Evolutionary conservation across 2,329 filamentous ascomycete genomes (phyloP).

Genomic region (Trichoderma arundinaceum): DNA sequence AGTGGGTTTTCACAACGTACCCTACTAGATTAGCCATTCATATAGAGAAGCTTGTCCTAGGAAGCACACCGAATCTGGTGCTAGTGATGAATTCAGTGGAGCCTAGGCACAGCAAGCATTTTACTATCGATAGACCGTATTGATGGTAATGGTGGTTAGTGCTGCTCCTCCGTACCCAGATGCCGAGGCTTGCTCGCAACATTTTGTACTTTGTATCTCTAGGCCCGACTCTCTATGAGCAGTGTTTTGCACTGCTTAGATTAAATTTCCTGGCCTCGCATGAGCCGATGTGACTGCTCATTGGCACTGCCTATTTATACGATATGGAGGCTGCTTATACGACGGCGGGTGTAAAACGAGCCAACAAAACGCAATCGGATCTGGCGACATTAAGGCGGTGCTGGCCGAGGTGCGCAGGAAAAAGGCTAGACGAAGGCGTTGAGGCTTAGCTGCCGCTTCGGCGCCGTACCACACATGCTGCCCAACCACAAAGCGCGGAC

Average conservation of each 20-base stretch:
- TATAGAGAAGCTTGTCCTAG: not conserved
- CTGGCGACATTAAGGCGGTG: conserved; percentile 17
- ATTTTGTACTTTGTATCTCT: not conserved
- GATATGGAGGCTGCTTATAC: not conserved
- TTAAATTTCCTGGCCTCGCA: not conserved
- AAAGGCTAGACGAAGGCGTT: not conserved
- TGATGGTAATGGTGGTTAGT: not conserved
- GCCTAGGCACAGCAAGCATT: not conserved
- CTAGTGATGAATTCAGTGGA: not conserved
- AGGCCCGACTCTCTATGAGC: not conserved
- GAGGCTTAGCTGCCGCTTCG: conserved; percentile 17
- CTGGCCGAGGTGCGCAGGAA: not conserved
- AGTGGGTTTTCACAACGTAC: not conserved
- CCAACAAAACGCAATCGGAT: not conserved
- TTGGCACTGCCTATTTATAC: not conserved
- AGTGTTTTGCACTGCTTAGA: not conserved
- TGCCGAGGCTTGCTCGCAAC: not conserved
- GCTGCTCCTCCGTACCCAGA: not conserved
- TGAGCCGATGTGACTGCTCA: not conserved
- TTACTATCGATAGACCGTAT: not conserved
- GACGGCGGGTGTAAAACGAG: not conserved
- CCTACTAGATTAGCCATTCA: not conserved
- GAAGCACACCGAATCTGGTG: not conserved
- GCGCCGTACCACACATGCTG: not conserved
- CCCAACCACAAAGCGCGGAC: conserved; percentile 6